Evolutionary conservation across 306 rosid species (phyloP).

Genomic region (Cyamopsis tetragonoloba): DNA sequence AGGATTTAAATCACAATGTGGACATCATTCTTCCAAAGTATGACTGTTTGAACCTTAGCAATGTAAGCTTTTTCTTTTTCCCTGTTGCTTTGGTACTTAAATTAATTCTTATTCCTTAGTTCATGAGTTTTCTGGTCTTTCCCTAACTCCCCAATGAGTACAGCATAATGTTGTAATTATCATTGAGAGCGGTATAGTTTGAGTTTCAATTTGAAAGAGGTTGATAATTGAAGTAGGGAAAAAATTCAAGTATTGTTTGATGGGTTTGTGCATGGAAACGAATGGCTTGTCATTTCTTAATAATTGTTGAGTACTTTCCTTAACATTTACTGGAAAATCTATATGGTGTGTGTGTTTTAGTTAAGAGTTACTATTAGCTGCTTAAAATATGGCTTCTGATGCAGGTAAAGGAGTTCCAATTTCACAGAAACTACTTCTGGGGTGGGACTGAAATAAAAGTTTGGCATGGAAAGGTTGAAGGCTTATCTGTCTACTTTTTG

Average conservation of each 20-base stretch:
- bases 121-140: background rate
- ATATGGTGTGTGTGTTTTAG: background rate
- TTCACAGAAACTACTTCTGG: conserved; percentile 56
- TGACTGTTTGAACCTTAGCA: conserved; percentile 78
- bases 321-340: conserved; percentile 20
- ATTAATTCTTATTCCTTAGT: background rate
- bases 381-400: conserved; percentile 26
- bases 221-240: background rate
- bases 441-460: conserved; percentile 89
- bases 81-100: conserved; percentile 18
- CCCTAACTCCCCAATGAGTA: background rate
- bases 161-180: conserved; percentile 11
- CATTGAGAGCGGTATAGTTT: background rate
- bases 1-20: conserved; percentile 79
- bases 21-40: conserved; percentile 88
- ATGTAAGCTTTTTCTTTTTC: conserved; percentile 54
- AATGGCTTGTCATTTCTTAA: no score
- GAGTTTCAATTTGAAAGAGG: conserved; percentile 19
- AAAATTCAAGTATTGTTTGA: background rate
- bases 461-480: conserved; percentile 93
- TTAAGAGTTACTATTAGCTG: conserved; percentile 12
- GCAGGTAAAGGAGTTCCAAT: conserved; percentile 76
- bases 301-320: background rate
- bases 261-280: conserved; percentile 1
- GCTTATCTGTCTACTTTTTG: conserved; percentile 86